Evolutionary conservation across 192 early-diverging fungal genomes (phyloP).

Genomic region (Coemansia sp.): DNA sequence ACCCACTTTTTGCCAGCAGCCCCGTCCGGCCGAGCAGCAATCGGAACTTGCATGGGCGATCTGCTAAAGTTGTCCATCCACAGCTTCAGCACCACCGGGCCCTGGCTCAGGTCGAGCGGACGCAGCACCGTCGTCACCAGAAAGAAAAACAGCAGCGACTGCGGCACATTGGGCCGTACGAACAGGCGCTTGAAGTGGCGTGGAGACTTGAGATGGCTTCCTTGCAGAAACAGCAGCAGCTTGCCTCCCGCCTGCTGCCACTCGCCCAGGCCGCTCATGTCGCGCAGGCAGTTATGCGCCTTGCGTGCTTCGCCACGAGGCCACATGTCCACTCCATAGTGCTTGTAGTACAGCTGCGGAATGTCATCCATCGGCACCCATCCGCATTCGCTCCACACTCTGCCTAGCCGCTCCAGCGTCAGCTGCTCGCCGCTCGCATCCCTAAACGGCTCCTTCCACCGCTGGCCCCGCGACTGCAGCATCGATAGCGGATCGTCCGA

Average conservation of each 20-base stretch:
- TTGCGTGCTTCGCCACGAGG: neutral
- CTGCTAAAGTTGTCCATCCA: conserved; percentile 19
- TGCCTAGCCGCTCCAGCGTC: conserved; percentile 12
- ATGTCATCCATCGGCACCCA: conserved; percentile 33
- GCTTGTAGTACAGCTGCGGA: conserved; percentile 4
- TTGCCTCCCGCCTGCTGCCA: conserved; percentile 5
- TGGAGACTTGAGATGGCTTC: conserved; percentile 17
- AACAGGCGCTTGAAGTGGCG: conserved; percentile 12
- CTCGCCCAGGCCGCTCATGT: conserved; percentile 4
- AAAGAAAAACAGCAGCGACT: conserved; percentile 33
- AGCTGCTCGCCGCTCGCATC: conserved; percentile 10
- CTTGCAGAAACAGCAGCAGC: conserved; percentile 20
- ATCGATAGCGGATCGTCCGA: conserved; percentile 6
- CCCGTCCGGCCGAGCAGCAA: conserved; percentile 1
- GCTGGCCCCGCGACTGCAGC: conserved; percentile 2
- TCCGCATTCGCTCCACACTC: conserved; percentile 31
- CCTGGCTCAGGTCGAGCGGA: conserved; percentile 13
- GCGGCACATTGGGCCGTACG: conserved; percentile 5
- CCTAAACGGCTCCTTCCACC: neutral
- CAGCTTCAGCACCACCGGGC: conserved; percentile 15
- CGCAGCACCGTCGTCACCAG: conserved; percentile 30
- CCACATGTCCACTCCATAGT: conserved; percentile 17
- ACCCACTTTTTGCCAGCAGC: conserved; percentile 13
- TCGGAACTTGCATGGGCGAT: conserved; percentile 9
- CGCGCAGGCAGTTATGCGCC: conserved; percentile 2